Base-by-base conservation (phyloP, 2,329 filamentous ascomycete species). In the Hypoxylon sp. region DNA sequence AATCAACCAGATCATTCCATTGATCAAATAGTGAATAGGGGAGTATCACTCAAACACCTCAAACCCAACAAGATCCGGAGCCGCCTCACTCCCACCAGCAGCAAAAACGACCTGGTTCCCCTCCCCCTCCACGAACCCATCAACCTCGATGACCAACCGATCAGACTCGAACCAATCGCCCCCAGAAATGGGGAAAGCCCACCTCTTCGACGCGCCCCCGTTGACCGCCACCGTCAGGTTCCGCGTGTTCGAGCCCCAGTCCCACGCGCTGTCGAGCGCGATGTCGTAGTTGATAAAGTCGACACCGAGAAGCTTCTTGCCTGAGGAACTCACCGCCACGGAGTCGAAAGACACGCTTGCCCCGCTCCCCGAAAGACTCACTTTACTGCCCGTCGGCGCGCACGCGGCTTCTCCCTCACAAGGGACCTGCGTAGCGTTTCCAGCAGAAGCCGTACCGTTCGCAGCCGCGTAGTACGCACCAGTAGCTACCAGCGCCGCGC, bases 271-370 rank as follows among this genome's bases (percentile, higher is more conserved):
- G 1, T 63, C 63, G 11, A 78, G 71, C 0, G 73, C 70, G 7
- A 79, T 69, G 6, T 80, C 78, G 54, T 81, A 80, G 65, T 81
- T 81, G 63, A 79, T 76, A 34, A 74, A 80, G 59, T 79, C 75
- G 8, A 81, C 63, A 0, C 74, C 75, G 0, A 81, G 50, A 21
- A 76, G 71, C 50, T 75, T 72, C 2, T 59, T 59, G 1, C 73
- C 71, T 3, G 54, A 63, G 0, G 62, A 68, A 1, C 66, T 55
- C 1, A 65, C 62, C 3, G 27, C 55, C 7, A 74, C 68, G 1
- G 63, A 62, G 2, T 64, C 49, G 37, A 80, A 74, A 0, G 63
- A 67, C n/a, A 71, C 68, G 2, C 49, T 67, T 1, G 73, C 68
- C n/a, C 57, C 67, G 0, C 61, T 48, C 1, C 65, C 63, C 2